Base-by-base conservation (phyloP, 2,329 filamentous ascomycete genomes). In the Cladophialophora yegresii region DNA sequence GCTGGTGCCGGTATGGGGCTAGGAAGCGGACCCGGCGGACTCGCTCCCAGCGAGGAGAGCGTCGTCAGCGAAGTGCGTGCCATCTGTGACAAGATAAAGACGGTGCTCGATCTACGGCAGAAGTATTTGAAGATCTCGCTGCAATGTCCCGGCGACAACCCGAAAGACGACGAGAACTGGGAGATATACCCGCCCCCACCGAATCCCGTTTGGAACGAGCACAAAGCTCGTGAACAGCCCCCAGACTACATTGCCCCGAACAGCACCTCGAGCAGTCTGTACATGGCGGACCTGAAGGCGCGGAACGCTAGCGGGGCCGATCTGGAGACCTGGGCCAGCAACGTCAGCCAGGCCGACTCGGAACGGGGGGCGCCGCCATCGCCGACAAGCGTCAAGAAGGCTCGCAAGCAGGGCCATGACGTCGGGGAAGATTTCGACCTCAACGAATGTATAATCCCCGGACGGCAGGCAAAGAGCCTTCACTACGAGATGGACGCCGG, bases 341-440 rank as follows among this genome's bases (percentile, higher is more conserved):
- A 28, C 57, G 77, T 54, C 70, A 78, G 61, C 54, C 61, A 68
- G 56, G 67, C 58, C 45, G 69, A 51, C 62, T 75, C 75, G 60
- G 68, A 72, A 7, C 67, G 67, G 61, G 54, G 67, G 50, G 51
- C 66, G 50, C 61, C 77, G 71, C 32, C 72, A 65, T 51, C 76
- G 73, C 74, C 77, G 2, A 84, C 82, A 64, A 75, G 79, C 54
- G 78, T 81, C 28, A 78, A 80, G 8, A 88, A 85, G 73, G 88
- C 79, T 70, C 86, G 93, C 71, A 98, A 97, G 76, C 90, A 91
- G 71, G 93, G 93, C 2, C 85, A 93, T 70, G 87, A 96, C 73
- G 92, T 98, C 72, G 95, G 95, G 10, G 91, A 93, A 73, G 93
- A 98, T 75, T 99, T 99, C 74, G 84, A 91, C 66, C 85, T 96